phyloP scores from a whole-genome alignment of 2,329 filamentous ascomycete genomes.

The Ophiostoma ips region DNA sequence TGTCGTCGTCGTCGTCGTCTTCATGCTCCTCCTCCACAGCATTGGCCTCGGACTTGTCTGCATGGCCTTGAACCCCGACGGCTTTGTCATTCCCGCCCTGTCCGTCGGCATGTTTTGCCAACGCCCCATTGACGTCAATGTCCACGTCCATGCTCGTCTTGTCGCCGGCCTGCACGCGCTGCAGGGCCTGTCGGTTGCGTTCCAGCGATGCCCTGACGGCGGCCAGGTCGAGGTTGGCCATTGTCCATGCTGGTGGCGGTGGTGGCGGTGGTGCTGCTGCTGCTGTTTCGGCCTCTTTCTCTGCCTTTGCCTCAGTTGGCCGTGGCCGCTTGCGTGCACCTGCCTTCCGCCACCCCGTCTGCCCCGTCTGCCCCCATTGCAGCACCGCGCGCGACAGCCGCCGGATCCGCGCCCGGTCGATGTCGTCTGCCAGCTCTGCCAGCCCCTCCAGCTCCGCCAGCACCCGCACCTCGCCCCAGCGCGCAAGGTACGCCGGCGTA shows the following conservation, averaged over 20 bases:
- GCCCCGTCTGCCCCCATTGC: slow-evolving; percentile 10
- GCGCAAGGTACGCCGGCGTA: not conserved
- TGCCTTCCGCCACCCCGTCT: not conserved
- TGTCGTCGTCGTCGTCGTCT: slow-evolving; percentile 8
- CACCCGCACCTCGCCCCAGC: slow-evolving; percentile 11
- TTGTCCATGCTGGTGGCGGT: not conserved
- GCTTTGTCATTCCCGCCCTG: too few species aligned
- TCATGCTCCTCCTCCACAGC: slow-evolving; percentile 4
- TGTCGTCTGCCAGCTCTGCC: slow-evolving; percentile 7
- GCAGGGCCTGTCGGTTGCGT: slow-evolving; percentile 5
- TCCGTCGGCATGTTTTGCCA: too few species aligned
- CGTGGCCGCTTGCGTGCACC: too few species aligned
- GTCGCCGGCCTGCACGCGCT: not conserved
- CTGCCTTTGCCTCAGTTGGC: not conserved
- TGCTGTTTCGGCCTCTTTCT: not conserved
- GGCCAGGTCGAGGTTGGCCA: slow-evolving; percentile 6
- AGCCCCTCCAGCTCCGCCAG: slow-evolving; percentile 5
- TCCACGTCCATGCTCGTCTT: not conserved
- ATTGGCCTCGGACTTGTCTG: not conserved
- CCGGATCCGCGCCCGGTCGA: not conserved
- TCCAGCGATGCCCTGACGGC: slow-evolving; percentile 7
- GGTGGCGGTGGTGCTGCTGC: not conserved
- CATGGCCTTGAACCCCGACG: too few species aligned
- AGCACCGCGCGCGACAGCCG: slow-evolving; percentile 16
- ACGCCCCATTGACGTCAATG: not conserved